These are phyloP conservation scores for Fragaria iinumae DNA, from an alignment of 306 rosid species.

Conservation along the genomic window DNA sequence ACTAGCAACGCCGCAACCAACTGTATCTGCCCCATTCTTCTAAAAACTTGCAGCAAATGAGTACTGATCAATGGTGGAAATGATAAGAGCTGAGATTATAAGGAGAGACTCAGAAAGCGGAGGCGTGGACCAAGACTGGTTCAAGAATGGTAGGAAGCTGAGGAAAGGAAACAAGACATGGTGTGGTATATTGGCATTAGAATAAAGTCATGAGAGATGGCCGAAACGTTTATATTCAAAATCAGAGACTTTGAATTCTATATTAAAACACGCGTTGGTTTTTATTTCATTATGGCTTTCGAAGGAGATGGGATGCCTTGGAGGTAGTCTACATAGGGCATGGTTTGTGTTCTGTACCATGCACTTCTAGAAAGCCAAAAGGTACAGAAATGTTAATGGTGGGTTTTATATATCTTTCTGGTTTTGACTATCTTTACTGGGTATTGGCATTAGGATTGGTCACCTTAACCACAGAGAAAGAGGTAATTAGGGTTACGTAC, in stretches of 20 bases:
- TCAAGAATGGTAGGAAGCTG: slow-evolving; percentile 46
- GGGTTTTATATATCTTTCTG: neutral
- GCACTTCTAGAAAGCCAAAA: slow-evolving; percentile 31
- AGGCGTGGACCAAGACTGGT: slow-evolving; percentile 54
- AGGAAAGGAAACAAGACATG: slow-evolving; percentile 1
- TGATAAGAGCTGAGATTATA: neutral
- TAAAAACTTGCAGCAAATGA: neutral
- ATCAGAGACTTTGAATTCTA: neutral
- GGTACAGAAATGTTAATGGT: neutral
- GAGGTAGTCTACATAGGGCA: neutral
- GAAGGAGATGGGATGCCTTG: neutral
- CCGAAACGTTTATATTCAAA: neutral
- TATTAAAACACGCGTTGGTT: slow-evolving; percentile 14
- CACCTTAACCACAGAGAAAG: neutral
- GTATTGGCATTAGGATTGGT: neutral
- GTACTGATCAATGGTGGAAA: neutral
- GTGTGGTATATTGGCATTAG: neutral
- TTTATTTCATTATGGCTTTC: neutral
- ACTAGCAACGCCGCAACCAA: slow-evolving; percentile 23
- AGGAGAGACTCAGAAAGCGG: slow-evolving; percentile 1
- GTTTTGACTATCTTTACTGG: neutral
- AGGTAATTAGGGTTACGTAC: neutral
- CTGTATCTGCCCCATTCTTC: neutral
- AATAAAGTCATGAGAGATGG: slow-evolving; percentile 5
- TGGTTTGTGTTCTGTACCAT: neutral